Evolutionary conservation across 306 rosid species (phyloP).

Genomic region (Malus sylvestris): DNA sequence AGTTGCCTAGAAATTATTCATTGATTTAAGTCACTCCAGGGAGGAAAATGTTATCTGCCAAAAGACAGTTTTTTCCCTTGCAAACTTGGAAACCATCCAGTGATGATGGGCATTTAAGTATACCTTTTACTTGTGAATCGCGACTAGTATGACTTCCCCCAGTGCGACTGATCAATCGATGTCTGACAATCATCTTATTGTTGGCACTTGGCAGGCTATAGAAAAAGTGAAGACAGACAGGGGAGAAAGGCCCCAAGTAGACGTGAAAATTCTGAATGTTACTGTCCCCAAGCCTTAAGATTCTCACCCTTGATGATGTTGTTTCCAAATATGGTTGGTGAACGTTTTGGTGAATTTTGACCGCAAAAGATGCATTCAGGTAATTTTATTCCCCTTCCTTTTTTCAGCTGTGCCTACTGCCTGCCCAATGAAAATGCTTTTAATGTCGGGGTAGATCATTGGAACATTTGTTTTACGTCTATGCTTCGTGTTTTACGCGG

Average conservation of each 20-base stretch:
- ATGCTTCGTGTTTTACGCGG: background rate
- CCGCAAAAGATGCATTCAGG: conserved; percentile 13
- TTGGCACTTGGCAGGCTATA: conserved; percentile 58
- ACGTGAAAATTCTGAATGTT: conserved; percentile 86
- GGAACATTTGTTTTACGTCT: background rate
- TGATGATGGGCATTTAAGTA: background rate
- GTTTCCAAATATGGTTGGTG: background rate
- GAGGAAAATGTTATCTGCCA: background rate
- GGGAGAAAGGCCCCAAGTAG: conserved; percentile 81
- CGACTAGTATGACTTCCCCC: background rate
- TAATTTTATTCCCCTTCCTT: background rate
- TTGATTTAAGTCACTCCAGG: background rate
- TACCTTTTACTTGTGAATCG: background rate
- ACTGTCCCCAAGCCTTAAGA: conserved; percentile 86
- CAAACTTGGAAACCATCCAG: background rate
- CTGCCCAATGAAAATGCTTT: background rate
- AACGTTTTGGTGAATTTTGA: background rate
- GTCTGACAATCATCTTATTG: background rate
- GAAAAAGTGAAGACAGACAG: conserved; percentile 94
- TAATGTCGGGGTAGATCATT: background rate
- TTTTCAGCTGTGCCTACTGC: background rate
- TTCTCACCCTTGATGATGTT: background rate
- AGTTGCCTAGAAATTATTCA: background rate
- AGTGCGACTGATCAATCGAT: background rate
- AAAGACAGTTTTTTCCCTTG: background rate